These are phyloP conservation scores for Trapa incisa DNA, from an alignment of 345 rosid species.

Conservation along the genomic window DNA sequence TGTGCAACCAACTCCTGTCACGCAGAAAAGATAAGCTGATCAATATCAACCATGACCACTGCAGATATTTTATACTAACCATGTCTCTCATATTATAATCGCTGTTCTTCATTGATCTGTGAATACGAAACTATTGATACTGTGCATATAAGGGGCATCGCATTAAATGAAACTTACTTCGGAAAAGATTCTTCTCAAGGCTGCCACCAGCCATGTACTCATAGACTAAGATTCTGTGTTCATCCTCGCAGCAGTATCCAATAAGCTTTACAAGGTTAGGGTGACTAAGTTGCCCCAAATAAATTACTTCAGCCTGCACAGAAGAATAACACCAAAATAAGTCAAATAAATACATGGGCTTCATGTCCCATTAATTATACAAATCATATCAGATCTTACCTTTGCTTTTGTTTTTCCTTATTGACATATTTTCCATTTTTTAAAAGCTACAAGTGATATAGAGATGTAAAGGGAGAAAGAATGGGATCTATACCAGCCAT, in stretches of 20 bases:
- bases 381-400: background rate
- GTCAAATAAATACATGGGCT: background rate
- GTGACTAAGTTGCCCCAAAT: conserved; percentile 87
- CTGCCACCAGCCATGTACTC: conserved; percentile 94
- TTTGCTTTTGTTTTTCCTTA: background rate
- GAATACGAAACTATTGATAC: background rate
- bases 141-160: background rate
- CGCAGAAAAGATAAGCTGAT: background rate
- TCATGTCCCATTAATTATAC: no score
- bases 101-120: no score
- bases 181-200: conserved; percentile 87
- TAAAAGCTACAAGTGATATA: background rate
- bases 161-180: conserved; percentile 43
- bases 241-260: conserved; percentile 98
- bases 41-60: background rate
- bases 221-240: conserved; percentile 75
- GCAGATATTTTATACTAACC: background rate
- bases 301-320: conserved; percentile 87
- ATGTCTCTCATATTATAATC: background rate
- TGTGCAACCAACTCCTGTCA: conserved; percentile 70
- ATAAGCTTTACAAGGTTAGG: conserved; percentile 94
- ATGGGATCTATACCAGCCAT: conserved; percentile 63
- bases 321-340: conserved; percentile 5
- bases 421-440: background rate
- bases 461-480: conserved; percentile 1